Conservation (phyloP, 371 early-diverging fungal genomes). For the Parasitella parasitica region DNA sequence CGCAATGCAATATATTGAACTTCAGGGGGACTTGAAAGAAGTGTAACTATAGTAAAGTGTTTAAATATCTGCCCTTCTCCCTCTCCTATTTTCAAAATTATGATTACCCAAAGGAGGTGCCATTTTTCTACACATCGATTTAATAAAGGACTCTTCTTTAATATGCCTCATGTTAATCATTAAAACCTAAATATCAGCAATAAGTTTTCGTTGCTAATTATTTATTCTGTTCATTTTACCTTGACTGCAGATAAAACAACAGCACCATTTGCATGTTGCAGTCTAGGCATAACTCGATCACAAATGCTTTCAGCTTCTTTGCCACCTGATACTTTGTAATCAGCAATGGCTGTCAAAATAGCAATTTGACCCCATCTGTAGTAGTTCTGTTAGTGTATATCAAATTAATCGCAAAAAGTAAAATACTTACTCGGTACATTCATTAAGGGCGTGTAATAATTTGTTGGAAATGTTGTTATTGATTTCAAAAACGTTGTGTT, state of each 20-base stretch:
- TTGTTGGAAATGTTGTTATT: slow-evolving; percentile 82
- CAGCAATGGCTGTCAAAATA: slow-evolving; percentile 84
- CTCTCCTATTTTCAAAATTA: not conserved
- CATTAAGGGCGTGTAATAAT: slow-evolving; percentile 91
- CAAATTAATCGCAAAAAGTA: too few species aligned
- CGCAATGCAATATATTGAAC: slow-evolving; percentile 96
- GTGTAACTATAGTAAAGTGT: slow-evolving; percentile 64
- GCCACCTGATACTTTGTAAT: slow-evolving; percentile 66
- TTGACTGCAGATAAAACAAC: slow-evolving; percentile 86
- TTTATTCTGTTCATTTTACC: slow-evolving; percentile 42
- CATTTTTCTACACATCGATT: slow-evolving; percentile 75
- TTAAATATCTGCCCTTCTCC: not conserved
- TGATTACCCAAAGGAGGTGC: slow-evolving; percentile 86
- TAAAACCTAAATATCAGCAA: slow-evolving; percentile 41
- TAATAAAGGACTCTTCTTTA: slow-evolving; percentile 66
- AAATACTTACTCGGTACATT: slow-evolving; percentile 85
- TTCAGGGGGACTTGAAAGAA: slow-evolving; percentile 86
- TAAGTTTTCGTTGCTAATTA: not conserved
- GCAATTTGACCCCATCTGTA: slow-evolving; percentile 94
- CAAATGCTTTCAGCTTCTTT: slow-evolving; percentile 85
- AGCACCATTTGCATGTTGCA: slow-evolving; percentile 92
- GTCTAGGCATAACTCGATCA: slow-evolving; percentile 85
- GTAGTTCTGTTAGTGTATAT: not conserved
- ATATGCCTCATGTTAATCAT: slow-evolving; percentile 67
- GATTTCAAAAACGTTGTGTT: slow-evolving; percentile 77